phyloP scores from a whole-genome alignment of 202 grass and related monocot species.

The Setaria italica region DNA sequence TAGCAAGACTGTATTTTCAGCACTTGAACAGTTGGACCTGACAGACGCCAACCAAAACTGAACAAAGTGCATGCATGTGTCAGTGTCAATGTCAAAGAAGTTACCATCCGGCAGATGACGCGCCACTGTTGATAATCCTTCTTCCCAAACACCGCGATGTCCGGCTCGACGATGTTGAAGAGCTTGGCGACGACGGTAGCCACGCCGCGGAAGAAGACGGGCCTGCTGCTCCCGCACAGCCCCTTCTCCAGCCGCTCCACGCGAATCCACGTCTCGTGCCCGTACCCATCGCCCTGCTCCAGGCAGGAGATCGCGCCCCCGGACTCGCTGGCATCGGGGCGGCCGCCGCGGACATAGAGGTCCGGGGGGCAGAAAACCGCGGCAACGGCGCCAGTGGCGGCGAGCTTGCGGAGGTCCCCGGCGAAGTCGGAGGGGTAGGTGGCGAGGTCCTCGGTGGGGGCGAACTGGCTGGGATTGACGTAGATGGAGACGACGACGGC shows the following conservation, averaged over 20 bases:
- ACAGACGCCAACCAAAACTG: not conserved
- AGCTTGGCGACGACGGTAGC: constrained; percentile 83
- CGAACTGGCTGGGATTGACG: constrained; percentile 87
- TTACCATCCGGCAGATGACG: constrained; percentile 84
- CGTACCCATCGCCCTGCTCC: constrained; percentile 54
- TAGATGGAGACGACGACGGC: constrained; percentile 83
- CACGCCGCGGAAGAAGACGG: constrained; percentile 83
- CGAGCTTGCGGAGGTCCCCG: constrained; percentile 80
- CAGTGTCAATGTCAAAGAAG: not conserved
- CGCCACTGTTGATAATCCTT: constrained; percentile 98
- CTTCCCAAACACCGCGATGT: constrained; percentile 81
- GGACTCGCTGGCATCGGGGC: not conserved
- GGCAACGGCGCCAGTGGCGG: constrained; percentile 54
- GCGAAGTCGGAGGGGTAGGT: constrained; percentile 77
- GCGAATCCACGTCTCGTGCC: constrained; percentile 80
- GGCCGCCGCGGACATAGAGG: constrained; percentile 60
- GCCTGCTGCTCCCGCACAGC: constrained; percentile 75
- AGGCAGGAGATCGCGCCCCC: constrained; percentile 51
- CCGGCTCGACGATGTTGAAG: constrained; percentile 87
- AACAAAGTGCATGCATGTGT: not conserved
- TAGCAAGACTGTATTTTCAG: too few species aligned
- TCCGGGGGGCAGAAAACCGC: constrained; percentile 72
- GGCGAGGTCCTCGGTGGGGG: constrained; percentile 76
- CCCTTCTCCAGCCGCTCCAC: constrained; percentile 81
- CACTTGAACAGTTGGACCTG: not conserved